A percentile compares a stretch with the other conserved stretches of the same genome.
Conservation (phyloP, 192 early-diverging fungal species). For the Entomortierella chlamydospora region DNA sequence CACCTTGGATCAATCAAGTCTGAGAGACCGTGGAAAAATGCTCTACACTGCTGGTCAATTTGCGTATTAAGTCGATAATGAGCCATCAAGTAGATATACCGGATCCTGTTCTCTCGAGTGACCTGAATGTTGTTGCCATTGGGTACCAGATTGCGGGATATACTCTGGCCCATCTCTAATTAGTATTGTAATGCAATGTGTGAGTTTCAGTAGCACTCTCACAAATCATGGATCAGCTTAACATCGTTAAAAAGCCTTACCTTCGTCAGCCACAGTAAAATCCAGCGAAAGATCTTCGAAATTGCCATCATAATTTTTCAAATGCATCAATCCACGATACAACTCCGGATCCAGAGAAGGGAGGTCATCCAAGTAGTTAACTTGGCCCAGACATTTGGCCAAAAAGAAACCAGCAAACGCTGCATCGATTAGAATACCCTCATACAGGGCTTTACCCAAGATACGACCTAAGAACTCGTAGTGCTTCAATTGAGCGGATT, state of each 20-base stretch:
- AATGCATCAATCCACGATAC: conserved; percentile 75
- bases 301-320: conserved; percentile 80
- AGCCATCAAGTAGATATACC: conserved; percentile 89
- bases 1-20: conserved; percentile 88
- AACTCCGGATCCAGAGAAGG: conserved; percentile 83
- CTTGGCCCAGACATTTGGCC: conserved; percentile 72
- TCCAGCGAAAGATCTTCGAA: conserved; percentile 79
- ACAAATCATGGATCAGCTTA: no score
- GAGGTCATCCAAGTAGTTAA: conserved; percentile 71
- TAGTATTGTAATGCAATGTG: neutral
- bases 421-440: conserved; percentile 86
- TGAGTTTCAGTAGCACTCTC: neutral
- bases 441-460: conserved; percentile 88
- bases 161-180: conserved; percentile 55
- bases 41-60: conserved; percentile 79
- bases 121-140: conserved; percentile 82
- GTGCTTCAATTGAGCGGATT: conserved; percentile 65
- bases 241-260: conserved; percentile 46
- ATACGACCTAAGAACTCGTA: conserved; percentile 84
- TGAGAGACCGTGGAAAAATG: conserved; percentile 88
- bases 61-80: conserved; percentile 89
- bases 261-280: conserved; percentile 74
- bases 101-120: conserved; percentile 86
- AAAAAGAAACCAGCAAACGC: conserved; percentile 89
- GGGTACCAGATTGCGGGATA: conserved; percentile 79